Base-by-base conservation (phyloP, 2,329 filamentous ascomycete genomes). In the Colletotrichum viniferum region DNA sequence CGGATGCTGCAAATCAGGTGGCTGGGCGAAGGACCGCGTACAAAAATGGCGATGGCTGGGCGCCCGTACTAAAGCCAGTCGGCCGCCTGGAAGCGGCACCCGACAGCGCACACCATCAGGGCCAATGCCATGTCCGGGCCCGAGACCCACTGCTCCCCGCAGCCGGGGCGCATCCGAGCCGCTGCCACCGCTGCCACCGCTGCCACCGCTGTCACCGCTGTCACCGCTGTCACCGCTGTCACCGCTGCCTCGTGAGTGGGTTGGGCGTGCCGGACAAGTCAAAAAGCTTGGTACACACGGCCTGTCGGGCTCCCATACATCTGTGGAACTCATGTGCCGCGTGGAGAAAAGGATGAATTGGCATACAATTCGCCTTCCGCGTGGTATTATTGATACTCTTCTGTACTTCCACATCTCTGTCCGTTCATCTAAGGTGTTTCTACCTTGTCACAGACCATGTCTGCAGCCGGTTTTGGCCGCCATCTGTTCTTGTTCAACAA, bases 1-100 rank as follows among this genome's bases (percentile, higher is more conserved):
- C 18, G 58, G 58, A n/a, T 14, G 18, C 58, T n/a, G 28, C 58
- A 34, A 34, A 61, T 24, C 14, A 71, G 66, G 66, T 60, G 71
- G 66, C 60, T 73, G 71, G 71, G 58, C 34, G 38, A 73, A 4
- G 36, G 26, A 32, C n/a, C 14, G 34, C n/a, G 10, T n/a, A 21
- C 43, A 48, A 18, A 74, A 74, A 74, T 74, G 60, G 16, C 71
- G 66, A 74, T 74, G 71, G 71, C 71, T 74, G 71, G 71, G 67
- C 26, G 18, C 28, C 62, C 16, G 21, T 12, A 43, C 13, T 36
- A 36, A 1, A 30, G 21, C 55, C 9, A 26, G 16, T 21, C 63
- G 26, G 26, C 12, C 58, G 30, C 6, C 58, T 21, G 32, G 21
- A 26, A 12, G 26, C 43, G n/a, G 21, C 28, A 21, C 28, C 16